These are phyloP conservation scores for Lyophyllum semitale DNA, from an alignment of 768 basidiomycete genomes.

Conservation along the genomic window DNA sequence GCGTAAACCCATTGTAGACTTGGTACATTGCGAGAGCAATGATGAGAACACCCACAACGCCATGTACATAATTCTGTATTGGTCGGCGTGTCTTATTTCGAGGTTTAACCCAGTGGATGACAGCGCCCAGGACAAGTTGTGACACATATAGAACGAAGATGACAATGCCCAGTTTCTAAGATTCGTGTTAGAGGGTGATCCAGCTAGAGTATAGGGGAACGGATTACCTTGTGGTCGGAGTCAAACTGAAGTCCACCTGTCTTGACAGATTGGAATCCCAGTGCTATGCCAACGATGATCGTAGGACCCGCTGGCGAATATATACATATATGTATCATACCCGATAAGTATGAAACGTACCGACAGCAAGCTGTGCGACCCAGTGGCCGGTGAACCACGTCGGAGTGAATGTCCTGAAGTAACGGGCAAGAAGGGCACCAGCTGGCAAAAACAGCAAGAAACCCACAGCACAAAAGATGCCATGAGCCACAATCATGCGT, in stretches of 20 bases:
- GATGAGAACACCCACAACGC: slow-evolving; percentile 50
- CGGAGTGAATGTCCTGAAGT: slow-evolving; percentile 47
- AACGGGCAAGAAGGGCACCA: slow-evolving; percentile 57
- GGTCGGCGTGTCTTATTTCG: slow-evolving; percentile 38
- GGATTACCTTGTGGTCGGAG: slow-evolving; percentile 49
- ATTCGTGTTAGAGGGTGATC: slow-evolving; percentile 1
- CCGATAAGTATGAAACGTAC: slow-evolving; percentile 27
- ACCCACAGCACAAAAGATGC: slow-evolving; percentile 47
- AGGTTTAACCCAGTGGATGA: slow-evolving; percentile 57
- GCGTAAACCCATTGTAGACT: slow-evolving; percentile 45
- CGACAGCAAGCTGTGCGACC: slow-evolving; percentile 48
- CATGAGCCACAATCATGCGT: slow-evolving; percentile 56
- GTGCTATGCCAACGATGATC: slow-evolving; percentile 43
- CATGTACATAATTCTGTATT: slow-evolving; percentile 60
- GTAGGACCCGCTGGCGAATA: slow-evolving; percentile 38
- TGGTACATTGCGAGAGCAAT: slow-evolving; percentile 53
- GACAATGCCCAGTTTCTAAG: slow-evolving; percentile 49
- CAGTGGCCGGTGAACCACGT: slow-evolving; percentile 58
- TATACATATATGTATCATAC: slow-evolving; percentile 14
- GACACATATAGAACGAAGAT: slow-evolving; percentile 51
- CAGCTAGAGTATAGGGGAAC: neutral
- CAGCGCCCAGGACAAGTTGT: slow-evolving; percentile 50
- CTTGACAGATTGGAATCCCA: slow-evolving; percentile 44
- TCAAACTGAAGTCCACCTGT: slow-evolving; percentile 38
- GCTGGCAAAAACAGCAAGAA: slow-evolving; percentile 55